Conservation (phyloP, 345 rosid species). For the Bruguiera sexangula region DNA sequence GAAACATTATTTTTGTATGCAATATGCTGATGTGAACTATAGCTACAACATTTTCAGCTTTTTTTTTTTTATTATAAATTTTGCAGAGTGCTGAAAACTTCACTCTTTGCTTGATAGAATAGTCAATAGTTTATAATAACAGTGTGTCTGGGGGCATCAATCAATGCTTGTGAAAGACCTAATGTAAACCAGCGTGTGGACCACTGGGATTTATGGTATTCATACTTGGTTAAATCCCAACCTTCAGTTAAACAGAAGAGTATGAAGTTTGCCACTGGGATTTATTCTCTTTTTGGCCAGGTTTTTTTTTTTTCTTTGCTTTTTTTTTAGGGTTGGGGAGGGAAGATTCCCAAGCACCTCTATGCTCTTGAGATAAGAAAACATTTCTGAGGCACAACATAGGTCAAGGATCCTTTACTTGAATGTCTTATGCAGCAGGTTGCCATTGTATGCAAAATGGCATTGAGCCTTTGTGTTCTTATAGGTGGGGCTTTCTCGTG, state of each 20-base stretch:
- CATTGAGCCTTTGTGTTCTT: slow-evolving; percentile 19
- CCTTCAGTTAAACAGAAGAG: neutral
- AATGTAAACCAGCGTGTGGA: neutral
- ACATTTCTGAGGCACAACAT: neutral
- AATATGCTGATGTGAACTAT: neutral
- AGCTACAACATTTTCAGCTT: neutral
- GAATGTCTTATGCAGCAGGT: neutral
- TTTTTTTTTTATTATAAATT: neutral
- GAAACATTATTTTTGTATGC: neutral
- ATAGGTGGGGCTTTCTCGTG: slow-evolving; percentile 92
- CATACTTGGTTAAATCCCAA: neutral
- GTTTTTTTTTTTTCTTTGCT: neutral
- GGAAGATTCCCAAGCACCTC: neutral
- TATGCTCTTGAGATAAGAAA: neutral
- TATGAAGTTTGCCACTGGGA: neutral
- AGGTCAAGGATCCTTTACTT: neutral
- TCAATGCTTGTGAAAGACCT: too few species aligned
- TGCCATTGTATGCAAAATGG: slow-evolving; percentile 2
- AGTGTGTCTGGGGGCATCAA: neutral
- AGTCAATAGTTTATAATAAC: neutral
- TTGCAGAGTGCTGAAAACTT: neutral
- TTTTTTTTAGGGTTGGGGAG: neutral
- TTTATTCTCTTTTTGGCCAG: too few species aligned
- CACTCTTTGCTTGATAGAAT: too few species aligned
- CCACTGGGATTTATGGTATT: neutral